These are phyloP conservation scores for Salix brachista DNA, from an alignment of 345 rosid species.

Conservation along the genomic window DNA sequence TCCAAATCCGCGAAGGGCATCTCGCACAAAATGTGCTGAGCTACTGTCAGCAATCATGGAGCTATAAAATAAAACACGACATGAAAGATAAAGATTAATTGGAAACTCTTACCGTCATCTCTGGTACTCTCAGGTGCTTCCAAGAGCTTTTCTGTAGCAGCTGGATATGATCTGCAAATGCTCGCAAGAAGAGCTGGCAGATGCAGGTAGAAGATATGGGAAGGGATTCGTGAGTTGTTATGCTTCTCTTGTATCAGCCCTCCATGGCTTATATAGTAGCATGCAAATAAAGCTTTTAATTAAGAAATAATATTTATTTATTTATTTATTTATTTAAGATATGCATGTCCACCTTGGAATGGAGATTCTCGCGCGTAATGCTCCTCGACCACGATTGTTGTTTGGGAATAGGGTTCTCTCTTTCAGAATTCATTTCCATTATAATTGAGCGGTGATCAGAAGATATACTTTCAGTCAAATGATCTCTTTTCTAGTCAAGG, in stretches of 20 bases:
- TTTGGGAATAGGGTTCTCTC: constrained; percentile 38
- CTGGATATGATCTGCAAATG: background rate
- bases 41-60: too few species aligned
- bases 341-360: constrained; percentile 16
- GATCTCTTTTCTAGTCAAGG: background rate
- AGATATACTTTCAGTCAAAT: constrained; percentile 8
- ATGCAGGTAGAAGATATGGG: background rate
- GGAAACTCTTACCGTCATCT: background rate
- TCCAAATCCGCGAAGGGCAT: too few species aligned
- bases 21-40: too few species aligned
- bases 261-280: constrained; percentile 25
- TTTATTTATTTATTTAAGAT: background rate
- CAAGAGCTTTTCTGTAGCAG: background rate
- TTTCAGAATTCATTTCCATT: constrained; percentile 3
- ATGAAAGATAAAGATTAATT: background rate
- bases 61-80: background rate
- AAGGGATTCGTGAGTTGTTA: background rate
- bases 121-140: background rate
- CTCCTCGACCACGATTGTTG: constrained; percentile 36
- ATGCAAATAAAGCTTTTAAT: background rate
- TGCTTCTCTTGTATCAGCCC: constrained; percentile 2
- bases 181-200: background rate
- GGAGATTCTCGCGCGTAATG: constrained; percentile 22
- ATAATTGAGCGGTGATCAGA: background rate
- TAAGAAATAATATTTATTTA: constrained; percentile 1